A percentile compares a stretch with the other conserved stretches of the same genome.
Conservation (phyloP, 805 yeast species). For the Metschnikowia vanudenii region DNA sequence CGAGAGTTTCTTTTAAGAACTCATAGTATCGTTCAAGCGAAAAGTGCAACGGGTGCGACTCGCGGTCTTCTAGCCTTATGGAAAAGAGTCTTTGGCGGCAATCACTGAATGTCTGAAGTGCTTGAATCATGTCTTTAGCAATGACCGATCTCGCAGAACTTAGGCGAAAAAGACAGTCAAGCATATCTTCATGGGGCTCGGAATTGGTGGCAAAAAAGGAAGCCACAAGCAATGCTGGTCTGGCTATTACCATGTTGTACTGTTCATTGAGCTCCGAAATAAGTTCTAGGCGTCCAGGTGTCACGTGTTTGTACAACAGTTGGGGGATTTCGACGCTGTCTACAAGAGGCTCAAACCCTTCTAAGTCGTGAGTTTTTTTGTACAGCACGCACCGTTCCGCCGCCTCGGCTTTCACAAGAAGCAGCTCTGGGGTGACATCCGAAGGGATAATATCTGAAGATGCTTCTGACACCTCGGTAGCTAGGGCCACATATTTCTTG, state of each 20-base stretch:
- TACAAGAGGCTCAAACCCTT: slow-evolving; percentile 3
- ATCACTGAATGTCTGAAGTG: slow-evolving; percentile 9
- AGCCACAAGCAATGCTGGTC: slow-evolving; percentile 6
- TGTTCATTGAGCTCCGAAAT: slow-evolving; percentile 2
- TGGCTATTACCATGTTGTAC: slow-evolving; percentile 6
- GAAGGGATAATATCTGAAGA: too few relatives aligned
- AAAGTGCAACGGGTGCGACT: slow-evolving; percentile 6
- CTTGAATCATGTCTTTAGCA: slow-evolving; percentile 7
- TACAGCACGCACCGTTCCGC: slow-evolving; percentile 5
- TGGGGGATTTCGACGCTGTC: not conserved
- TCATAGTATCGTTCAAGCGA: slow-evolving; percentile 6
- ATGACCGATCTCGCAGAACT: not conserved
- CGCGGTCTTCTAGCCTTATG: slow-evolving; percentile 8
- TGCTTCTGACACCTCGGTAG: slow-evolving; percentile 5
- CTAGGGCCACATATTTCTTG: slow-evolving; percentile 8
- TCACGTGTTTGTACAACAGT: not conserved
- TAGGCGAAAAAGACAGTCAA: not conserved
- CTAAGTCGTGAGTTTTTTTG: slow-evolving; percentile 5
- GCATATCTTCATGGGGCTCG: not conserved
- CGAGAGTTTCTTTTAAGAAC: slow-evolving; percentile 1
- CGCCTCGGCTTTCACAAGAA: slow-evolving; percentile 10
- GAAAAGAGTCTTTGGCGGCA: slow-evolving; percentile 9
- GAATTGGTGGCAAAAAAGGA: slow-evolving; percentile 2
- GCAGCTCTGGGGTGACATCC: slow-evolving; percentile 3
- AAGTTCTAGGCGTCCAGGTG: not conserved